These are phyloP conservation scores for Phialocephala sp. DNA, from an alignment of 2,329 filamentous ascomycete genomes.

Conservation along the genomic window DNA sequence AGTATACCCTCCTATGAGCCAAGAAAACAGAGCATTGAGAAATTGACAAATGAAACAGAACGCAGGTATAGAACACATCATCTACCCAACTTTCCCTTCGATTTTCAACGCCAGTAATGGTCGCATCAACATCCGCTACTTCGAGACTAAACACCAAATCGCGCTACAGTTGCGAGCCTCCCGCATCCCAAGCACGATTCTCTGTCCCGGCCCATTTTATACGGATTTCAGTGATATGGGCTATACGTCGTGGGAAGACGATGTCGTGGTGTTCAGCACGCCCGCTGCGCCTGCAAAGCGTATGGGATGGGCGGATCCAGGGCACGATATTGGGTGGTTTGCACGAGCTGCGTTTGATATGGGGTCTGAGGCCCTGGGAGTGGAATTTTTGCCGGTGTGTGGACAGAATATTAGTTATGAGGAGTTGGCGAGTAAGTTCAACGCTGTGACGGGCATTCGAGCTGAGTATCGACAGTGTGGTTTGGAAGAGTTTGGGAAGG, in stretches of 20 bases:
- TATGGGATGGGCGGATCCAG: constrained; percentile 15
- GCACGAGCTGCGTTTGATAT: constrained; percentile 9
- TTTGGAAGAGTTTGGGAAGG: constrained; percentile 6
- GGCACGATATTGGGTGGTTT: constrained; percentile 19
- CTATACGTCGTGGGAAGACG: constrained; percentile 5
- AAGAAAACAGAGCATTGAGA: neutral
- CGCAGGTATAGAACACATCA: constrained; percentile 8
- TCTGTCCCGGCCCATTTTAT: constrained; percentile 19
- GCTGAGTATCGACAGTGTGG: constrained; percentile 14
- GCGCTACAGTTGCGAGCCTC: neutral
- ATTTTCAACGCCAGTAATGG: constrained; percentile 19
- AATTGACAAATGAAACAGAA: constrained; percentile 3
- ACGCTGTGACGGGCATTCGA: constrained; percentile 7
- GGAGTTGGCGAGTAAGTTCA: constrained; percentile 13
- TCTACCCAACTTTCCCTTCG: constrained; percentile 17
- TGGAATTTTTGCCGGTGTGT: constrained; percentile 7
- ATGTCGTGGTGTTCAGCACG: constrained; percentile 52
- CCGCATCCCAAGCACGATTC: constrained; percentile 2
- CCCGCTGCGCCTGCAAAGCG: constrained; percentile 1
- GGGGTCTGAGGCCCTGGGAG: neutral
- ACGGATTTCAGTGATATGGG: constrained; percentile 12
- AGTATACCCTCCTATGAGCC: neutral
- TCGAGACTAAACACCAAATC: constrained; percentile 17
- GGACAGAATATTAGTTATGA: constrained; percentile 11
- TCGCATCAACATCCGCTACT: constrained; percentile 12